A percentile compares a stretch with the other conserved stretches of the same genome.
Conservation (phyloP, 208 protist genomes). For the Leishmania lainsoni region DNA sequence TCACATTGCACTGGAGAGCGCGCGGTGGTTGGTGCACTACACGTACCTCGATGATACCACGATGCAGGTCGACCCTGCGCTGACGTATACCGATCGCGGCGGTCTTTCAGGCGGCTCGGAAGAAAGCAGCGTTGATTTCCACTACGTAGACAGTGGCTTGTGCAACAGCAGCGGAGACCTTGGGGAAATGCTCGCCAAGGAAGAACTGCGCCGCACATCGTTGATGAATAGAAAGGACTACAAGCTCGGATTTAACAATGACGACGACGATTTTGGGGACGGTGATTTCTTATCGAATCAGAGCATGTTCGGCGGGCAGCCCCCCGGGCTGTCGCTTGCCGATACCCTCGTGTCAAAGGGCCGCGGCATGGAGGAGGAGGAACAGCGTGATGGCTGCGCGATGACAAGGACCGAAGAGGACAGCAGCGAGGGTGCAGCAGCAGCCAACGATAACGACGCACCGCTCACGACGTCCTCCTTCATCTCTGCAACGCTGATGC, state of each 20-base stretch:
- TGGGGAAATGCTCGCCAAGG: slow-evolving; percentile 53
- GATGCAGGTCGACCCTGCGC: slow-evolving; percentile 45
- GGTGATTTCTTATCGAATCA: slow-evolving; percentile 18
- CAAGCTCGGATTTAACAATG: slow-evolving; percentile 11
- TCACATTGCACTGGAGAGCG: slow-evolving; percentile 59
- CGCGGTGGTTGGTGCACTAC: slow-evolving; percentile 85
- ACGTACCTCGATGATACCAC: slow-evolving; percentile 80
- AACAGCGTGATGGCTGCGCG: background rate
- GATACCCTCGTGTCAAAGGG: background rate
- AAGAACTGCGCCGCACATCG: slow-evolving; percentile 39
- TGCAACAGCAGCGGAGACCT: slow-evolving; percentile 76
- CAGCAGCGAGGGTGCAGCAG: background rate
- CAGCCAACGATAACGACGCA: background rate
- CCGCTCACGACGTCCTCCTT: slow-evolving; percentile 16
- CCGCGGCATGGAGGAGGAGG: background rate
- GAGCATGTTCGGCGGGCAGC: slow-evolving; percentile 22
- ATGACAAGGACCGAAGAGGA: background rate
- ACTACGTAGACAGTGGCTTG: slow-evolving; percentile 41
- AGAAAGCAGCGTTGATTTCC: slow-evolving; percentile 21
- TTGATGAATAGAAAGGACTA: slow-evolving; percentile 24
- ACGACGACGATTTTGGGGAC: slow-evolving; percentile 21
- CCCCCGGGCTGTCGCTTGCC: slow-evolving; percentile 4
- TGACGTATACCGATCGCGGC: slow-evolving; percentile 20
- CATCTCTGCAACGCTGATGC: slow-evolving; percentile 9
- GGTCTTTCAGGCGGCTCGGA: slow-evolving; percentile 28